Evolutionary conservation across 1,284 basidiomycete species (phyloP).

Genomic region (Meripilus lineatus): DNA sequence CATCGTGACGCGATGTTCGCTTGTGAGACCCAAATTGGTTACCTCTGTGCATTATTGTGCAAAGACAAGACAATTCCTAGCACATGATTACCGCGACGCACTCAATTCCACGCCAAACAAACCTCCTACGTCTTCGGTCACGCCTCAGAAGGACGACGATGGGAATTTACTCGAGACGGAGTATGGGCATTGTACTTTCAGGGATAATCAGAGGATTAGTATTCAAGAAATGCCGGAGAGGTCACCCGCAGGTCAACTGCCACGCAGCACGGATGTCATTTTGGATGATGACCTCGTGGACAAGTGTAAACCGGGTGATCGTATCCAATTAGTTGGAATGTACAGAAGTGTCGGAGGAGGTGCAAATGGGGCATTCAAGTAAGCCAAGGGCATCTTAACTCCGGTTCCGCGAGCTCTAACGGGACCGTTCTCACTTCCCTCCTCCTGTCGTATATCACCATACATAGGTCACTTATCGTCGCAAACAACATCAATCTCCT

Average conservation of each 20-base stretch:
- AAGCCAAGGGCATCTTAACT: slow-evolving; percentile 29
- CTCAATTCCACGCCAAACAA: slow-evolving; percentile 81
- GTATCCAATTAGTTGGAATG: slow-evolving; percentile 94
- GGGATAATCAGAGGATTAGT: slow-evolving; percentile 95
- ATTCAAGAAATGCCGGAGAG: slow-evolving; percentile 99
- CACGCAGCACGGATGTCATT: slow-evolving; percentile 93
- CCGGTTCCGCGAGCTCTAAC: too few species aligned
- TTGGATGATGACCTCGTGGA: slow-evolving; percentile 97
- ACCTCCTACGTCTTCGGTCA: slow-evolving; percentile 88
- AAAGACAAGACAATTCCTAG: slow-evolving; percentile 80
- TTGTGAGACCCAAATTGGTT: slow-evolving; percentile 98
- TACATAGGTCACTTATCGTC: slow-evolving; percentile 80
- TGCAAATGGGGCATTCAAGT: slow-evolving; percentile 89
- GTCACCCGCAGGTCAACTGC: slow-evolving; percentile 95
- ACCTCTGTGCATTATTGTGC: slow-evolving; percentile 96
- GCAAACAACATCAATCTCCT: slow-evolving; percentile 97
- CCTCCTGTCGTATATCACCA: neutral
- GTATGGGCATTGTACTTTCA: slow-evolving; percentile 89
- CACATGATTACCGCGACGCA: slow-evolving; percentile 90
- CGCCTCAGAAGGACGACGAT: slow-evolving; percentile 90
- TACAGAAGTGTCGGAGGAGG: slow-evolving; percentile 94
- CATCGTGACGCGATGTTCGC: slow-evolving; percentile 96
- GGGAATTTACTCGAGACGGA: slow-evolving; percentile 88
- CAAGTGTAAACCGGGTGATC: slow-evolving; percentile 95
- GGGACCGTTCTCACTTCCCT: neutral